phyloP scores from a whole-genome alignment of 2,329 filamentous ascomycete genomes.

The Aphanocladium album region DNA sequence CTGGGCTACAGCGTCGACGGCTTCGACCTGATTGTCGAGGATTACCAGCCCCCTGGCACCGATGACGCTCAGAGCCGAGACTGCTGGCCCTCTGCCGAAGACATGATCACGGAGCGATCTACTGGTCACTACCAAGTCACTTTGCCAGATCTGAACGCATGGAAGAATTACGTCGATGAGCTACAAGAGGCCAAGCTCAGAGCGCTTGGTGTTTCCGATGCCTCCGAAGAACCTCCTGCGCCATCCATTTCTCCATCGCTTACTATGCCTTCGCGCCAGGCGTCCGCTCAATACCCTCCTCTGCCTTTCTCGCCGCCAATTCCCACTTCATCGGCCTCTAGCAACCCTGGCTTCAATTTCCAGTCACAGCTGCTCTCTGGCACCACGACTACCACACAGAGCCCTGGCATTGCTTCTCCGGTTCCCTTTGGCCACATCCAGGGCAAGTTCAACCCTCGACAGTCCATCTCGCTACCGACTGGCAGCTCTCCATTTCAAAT shows the following conservation, averaged over 20 bases:
- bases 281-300: constrained; percentile 69
- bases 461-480: constrained; percentile 64
- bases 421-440: constrained; percentile 59
- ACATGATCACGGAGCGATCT: constrained; percentile 52
- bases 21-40: constrained; percentile 58
- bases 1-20: constrained; percentile 64
- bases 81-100: constrained; percentile 60
- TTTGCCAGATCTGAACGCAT: constrained; percentile 64
- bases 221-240: constrained; percentile 63
- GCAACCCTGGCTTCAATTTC: constrained; percentile 59
- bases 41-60: constrained; percentile 31
- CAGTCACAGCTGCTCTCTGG: constrained; percentile 55
- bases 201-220: constrained; percentile 80
- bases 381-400: constrained; percentile 55
- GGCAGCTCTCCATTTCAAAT: constrained; percentile 64
- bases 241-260: constrained; percentile 62
- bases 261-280: constrained; percentile 58
- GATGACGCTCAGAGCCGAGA: constrained; percentile 59
- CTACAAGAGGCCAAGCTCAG: constrained; percentile 88
- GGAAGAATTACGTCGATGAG: constrained; percentile 74
- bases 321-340: constrained; percentile 71
- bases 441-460: constrained; percentile 61
- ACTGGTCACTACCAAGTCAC: constrained; percentile 54
- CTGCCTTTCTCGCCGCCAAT: constrained; percentile 80
- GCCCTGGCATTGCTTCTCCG: constrained; percentile 64